Base-by-base conservation (phyloP, 306 rosid genomes). In the Gastrolobium bilobum region DNA sequence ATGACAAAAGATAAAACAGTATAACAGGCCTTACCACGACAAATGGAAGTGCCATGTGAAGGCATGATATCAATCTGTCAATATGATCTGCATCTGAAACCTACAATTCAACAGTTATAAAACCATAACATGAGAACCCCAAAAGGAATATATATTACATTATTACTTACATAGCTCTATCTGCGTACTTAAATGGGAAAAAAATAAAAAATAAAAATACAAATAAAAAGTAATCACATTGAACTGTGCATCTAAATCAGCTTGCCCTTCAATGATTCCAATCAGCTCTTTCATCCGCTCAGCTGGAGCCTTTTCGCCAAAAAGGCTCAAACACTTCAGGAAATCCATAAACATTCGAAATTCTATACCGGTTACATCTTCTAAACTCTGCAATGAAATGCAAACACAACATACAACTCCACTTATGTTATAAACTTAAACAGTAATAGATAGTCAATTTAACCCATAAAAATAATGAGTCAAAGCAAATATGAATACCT, bases 221-320 rank as follows among this genome's bases (percentile, higher is more conserved):
- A 20, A 20, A 20, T 20, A 57, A 59, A 7, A 59, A 42, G 56
- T 50, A 78, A 91, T 88, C 81, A 95, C 99, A 81, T 87, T 91
- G 90, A 95, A 95, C 69, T 80, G 88, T 58, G 93, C 88, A 84
- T 90, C 92, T 78, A 90, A 85, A 81, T 95, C 99, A 79, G 97
- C 99, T 88, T 95, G 99, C 68, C 93, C 96, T 89, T 95, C 99
- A 84, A 95, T 79, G 59, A 95, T 90, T 81, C 90, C 99, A 81
- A 95, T 88, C 20, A 95, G 92, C 83, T 95, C 99, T 81, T 86
- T 88, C 93, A 95, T 85, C 40, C 88, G 90, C 80, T 95, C 98
- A 31, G 90, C 78, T 5, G 94, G 90, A 59, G 97, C 97, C 82
- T 90, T 90, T 71, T 95, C 98, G 75, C 99, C 97, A 78, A 95